These are phyloP conservation scores for Rhododendron williamsianum DNA, from an alignment of 148 eudicot genomes.

Conservation along the genomic window DNA sequence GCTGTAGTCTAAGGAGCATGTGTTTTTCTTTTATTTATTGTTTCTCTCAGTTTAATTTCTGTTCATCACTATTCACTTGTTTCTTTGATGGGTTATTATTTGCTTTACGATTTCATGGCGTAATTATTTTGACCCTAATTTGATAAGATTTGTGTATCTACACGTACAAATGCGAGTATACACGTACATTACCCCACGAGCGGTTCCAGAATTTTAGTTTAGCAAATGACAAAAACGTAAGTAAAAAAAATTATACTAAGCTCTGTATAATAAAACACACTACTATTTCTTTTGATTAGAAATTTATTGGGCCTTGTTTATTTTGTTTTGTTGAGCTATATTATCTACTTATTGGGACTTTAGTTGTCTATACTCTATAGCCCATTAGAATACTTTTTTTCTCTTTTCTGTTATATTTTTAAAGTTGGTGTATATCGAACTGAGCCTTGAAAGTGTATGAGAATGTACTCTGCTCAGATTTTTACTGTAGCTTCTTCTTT, in stretches of 20 bases:
- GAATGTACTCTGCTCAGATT: not conserved
- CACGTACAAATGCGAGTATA: not conserved
- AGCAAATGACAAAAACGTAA: not conserved
- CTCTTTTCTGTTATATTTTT: not conserved
- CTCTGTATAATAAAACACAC: not conserved
- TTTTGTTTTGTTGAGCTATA: not conserved
- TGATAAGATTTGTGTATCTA: not conserved
- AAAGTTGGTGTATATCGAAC: not conserved
- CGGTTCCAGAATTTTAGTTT: not conserved
- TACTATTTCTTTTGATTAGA: no score
- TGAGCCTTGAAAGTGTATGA: not conserved
- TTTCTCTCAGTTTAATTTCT: not conserved
- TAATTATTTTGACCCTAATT: not conserved
- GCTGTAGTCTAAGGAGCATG: not conserved
- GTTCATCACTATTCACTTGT: not conserved
- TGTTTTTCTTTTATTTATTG: no score
- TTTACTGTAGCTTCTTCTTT: not conserved
- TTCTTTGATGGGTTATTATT: not conserved
- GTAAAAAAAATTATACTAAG: not conserved
- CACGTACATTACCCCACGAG: not conserved
- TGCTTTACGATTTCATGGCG: not conserved
- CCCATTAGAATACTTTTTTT: not conserved
- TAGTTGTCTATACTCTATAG: not conserved
- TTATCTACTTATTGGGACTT: no score
- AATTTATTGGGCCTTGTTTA: not conserved